Percentiles rank a stretch among this genome's conserved stretches.
Conservation (phyloP, 495 filamentous ascomycete genomes). For the Penicillium robsamsonii region DNA sequence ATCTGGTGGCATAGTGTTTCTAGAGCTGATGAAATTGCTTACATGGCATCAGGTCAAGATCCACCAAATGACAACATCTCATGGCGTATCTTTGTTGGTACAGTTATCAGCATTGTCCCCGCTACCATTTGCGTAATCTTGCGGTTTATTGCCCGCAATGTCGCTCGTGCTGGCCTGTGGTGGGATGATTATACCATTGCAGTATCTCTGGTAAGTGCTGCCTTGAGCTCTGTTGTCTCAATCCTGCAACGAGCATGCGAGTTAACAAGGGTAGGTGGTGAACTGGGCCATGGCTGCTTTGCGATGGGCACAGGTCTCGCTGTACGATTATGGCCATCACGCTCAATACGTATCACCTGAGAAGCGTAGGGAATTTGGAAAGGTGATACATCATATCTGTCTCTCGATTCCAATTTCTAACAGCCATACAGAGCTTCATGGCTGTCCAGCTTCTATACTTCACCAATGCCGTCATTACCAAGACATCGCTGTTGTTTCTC, state of each 20-base stretch:
- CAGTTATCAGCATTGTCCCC: slow-evolving; percentile 30
- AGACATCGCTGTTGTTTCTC: slow-evolving; percentile 40
- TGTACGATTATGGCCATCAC: slow-evolving; percentile 20
- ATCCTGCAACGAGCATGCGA: not conserved
- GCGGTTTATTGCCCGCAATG: slow-evolving; percentile 28
- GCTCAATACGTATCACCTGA: slow-evolving; percentile 11
- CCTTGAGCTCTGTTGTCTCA: not conserved
- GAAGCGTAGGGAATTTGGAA: slow-evolving; percentile 18
- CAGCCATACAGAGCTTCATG: slow-evolving; percentile 23
- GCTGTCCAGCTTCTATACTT: slow-evolving; percentile 29
- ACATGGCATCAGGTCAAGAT: slow-evolving; percentile 13
- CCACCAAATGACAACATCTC: slow-evolving; percentile 18
- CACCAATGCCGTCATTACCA: slow-evolving; percentile 28
- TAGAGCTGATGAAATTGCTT: not conserved
- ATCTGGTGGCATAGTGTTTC: not conserved
- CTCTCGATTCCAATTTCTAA: not conserved
- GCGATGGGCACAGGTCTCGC: slow-evolving; percentile 22
- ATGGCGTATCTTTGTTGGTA: slow-evolving; percentile 29
- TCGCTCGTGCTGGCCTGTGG: slow-evolving; percentile 32
- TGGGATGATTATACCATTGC: slow-evolving; percentile 42
- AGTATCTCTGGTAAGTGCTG: slow-evolving; percentile 24
- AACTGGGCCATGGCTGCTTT: slow-evolving; percentile 27
- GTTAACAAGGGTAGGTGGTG: slow-evolving; percentile 9
- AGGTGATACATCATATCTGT: slow-evolving; percentile 16
- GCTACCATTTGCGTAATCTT: slow-evolving; percentile 31